Base-by-base conservation (phyloP, 2,329 filamentous ascomycete genomes). In the Cytospora paraplurivora region DNA sequence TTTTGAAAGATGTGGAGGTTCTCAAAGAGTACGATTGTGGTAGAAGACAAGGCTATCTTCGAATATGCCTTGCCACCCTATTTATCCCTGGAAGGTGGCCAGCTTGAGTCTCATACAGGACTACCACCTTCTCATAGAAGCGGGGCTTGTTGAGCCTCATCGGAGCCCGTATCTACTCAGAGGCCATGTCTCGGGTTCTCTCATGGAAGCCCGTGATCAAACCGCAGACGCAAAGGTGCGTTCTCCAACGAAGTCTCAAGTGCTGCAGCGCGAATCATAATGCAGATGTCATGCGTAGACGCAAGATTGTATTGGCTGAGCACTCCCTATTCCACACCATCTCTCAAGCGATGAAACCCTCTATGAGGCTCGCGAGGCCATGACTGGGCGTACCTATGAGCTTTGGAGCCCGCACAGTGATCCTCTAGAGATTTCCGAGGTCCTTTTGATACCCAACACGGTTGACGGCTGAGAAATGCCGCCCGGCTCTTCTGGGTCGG, bases 111-210 rank as follows among this genome's bases (percentile, higher is more conserved):
- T 7, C 7, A 17, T 47, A 34, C 38, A 21, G 47, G 17, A 27
- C 11, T 5, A 47, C 37, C 41, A 15, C 57, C 7, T 38, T 51
- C 21, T 3, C n/a, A 32, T 19, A 21, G 21, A 38, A 44, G 34
- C 33, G 19, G 50, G 50, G 27, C 5, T 7, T 13, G 27, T 60
- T 54, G 58, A 60, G 58, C 37, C 58, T 54, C 51, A 54, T 12
- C 1, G 3, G n/a, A 8, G 2, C 41, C 5, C 10, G 8, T 47
- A n/a, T 7, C 5, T 11, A 4, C 44, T 21, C n/a, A 10, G 4
- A 4, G 44, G 27, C 38, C 34, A 12, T 37, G 44, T 21, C n/a
- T n/a, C 37, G 37, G 37, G 5, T 13, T n/a, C 12, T n/a, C 8
- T 3, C 13, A n/a, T 4, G 13, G 7, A 44, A 13, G 38, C 38